These are phyloP conservation scores for Lipomyces starkeyi DNA, from an alignment of 805 yeast genomes.

Conservation along the genomic window DNA sequence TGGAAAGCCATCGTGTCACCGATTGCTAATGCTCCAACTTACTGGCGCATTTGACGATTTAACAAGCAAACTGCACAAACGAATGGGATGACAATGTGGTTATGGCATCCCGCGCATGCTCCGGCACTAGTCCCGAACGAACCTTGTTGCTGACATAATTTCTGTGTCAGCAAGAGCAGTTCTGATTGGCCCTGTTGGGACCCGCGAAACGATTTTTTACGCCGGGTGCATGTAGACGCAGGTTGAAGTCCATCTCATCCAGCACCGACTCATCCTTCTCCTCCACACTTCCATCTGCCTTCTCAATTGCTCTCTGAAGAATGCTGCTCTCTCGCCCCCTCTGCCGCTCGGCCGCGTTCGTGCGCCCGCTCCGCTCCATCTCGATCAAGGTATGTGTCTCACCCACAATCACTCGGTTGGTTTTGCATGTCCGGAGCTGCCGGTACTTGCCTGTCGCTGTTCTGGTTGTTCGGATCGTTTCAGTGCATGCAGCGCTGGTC, in stretches of 20 bases:
- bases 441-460: background rate
- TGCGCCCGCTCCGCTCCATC: slow-evolving; percentile 3
- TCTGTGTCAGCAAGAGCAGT: background rate
- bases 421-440: background rate
- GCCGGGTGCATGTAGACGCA: background rate
- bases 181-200: background rate
- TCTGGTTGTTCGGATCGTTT: background rate
- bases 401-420: background rate
- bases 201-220: background rate
- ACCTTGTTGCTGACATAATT: background rate
- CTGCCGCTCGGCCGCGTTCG: background rate
- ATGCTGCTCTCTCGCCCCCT: slow-evolving; percentile 1
- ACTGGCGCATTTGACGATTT: background rate
- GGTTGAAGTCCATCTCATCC: background rate
- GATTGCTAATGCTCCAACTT: background rate
- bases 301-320: background rate
- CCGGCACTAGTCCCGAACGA: background rate
- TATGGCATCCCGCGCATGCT: background rate
- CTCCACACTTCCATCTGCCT: background rate
- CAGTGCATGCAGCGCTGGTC: background rate
- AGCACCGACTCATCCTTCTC: background rate
- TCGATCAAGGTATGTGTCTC: slow-evolving; percentile 4
- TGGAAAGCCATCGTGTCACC: too few species aligned
- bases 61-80: background rate
- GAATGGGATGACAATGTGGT: background rate